Evolutionary conservation across 192 early-diverging fungal species (phyloP).

Genomic region (Mortierella claussenii): DNA sequence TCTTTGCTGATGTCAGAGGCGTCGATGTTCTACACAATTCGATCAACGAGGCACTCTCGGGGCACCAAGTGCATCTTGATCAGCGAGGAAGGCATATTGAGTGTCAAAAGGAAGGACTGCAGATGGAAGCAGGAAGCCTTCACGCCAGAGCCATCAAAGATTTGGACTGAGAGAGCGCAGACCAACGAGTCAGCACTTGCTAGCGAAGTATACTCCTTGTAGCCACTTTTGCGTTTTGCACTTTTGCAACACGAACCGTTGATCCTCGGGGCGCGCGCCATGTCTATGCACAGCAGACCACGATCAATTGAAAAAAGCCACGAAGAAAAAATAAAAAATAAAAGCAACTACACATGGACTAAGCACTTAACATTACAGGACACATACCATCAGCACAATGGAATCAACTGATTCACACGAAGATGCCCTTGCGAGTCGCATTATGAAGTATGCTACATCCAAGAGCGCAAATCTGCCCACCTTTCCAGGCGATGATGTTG

Average conservation of each 20-base stretch:
- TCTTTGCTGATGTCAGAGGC: conserved; percentile 1
- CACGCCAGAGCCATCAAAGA: conserved; percentile 8
- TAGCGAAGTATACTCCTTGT: too few relatives aligned
- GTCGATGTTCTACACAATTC: conserved; percentile 1
- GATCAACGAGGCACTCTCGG: not conserved
- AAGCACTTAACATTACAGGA: not conserved
- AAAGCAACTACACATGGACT: too few relatives aligned
- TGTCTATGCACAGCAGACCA: too few relatives aligned
- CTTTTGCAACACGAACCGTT: too few relatives aligned
- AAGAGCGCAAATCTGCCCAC: conserved; percentile 45
- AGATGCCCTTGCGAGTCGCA: conserved; percentile 48
- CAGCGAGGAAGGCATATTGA: conserved; percentile 8
- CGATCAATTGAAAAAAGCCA: not conserved
- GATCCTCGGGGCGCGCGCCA: too few relatives aligned
- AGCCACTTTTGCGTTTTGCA: too few relatives aligned
- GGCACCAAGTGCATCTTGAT: conserved; percentile 2
- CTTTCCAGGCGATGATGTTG: conserved; percentile 61
- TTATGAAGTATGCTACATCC: conserved; percentile 46
- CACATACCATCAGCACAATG: conserved; percentile 6
- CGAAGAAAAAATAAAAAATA: conserved; percentile 2
- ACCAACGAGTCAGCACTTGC: not conserved
- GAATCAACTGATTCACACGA: conserved; percentile 33
- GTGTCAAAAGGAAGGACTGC: not conserved
- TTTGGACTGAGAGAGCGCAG: not conserved
- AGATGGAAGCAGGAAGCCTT: conserved; percentile 1